Conservation (phyloP, 2,329 filamentous ascomycete genomes). For the Phialophora tarda region DNA sequence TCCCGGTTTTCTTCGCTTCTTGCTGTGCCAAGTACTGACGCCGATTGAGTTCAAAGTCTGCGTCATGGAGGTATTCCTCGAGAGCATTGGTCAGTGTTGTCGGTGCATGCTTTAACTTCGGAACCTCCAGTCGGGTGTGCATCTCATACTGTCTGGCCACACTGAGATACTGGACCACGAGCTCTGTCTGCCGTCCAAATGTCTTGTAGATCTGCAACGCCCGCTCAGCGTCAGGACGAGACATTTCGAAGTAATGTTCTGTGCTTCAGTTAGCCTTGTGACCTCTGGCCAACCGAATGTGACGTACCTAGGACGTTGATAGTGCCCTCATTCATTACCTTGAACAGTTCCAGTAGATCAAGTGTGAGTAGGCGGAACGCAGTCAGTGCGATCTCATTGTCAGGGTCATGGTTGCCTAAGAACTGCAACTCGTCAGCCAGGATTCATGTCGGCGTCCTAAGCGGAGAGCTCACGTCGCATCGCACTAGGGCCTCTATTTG, state of each 20-base stretch:
- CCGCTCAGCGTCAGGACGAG: constrained; percentile 87
- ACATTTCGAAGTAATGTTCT: constrained; percentile 99
- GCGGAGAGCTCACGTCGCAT: constrained; percentile 73
- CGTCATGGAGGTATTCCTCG: constrained; percentile 92
- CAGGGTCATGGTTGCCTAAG: constrained; percentile 76
- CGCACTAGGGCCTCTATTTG: constrained; percentile 85
- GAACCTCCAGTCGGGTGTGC: constrained; percentile 89
- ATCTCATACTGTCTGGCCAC: constrained; percentile 89
- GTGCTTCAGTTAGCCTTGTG: constrained; percentile 30
- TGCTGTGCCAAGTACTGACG: constrained; percentile 90
- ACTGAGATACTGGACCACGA: constrained; percentile 86
- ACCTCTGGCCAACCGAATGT: constrained; percentile 22
- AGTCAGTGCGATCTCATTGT: constrained; percentile 95
- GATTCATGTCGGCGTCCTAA: neutral
- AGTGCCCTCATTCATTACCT: constrained; percentile 93
- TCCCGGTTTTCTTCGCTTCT: constrained; percentile 62
- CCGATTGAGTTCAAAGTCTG: constrained; percentile 92
- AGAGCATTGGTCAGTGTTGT: constrained; percentile 87
- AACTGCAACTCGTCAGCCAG: constrained; percentile 62
- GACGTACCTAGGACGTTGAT: constrained; percentile 89
- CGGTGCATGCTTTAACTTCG: constrained; percentile 95
- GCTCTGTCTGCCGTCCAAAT: constrained; percentile 90
- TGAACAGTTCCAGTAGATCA: constrained; percentile 87
- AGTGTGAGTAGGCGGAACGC: constrained; percentile 90
- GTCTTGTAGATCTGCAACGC: constrained; percentile 90